Evolutionary conservation across 106 monocot genomes (phyloP), one percentile per base, ranked within the genome.

Genomic region (Dendrobium huoshanense): DNA sequence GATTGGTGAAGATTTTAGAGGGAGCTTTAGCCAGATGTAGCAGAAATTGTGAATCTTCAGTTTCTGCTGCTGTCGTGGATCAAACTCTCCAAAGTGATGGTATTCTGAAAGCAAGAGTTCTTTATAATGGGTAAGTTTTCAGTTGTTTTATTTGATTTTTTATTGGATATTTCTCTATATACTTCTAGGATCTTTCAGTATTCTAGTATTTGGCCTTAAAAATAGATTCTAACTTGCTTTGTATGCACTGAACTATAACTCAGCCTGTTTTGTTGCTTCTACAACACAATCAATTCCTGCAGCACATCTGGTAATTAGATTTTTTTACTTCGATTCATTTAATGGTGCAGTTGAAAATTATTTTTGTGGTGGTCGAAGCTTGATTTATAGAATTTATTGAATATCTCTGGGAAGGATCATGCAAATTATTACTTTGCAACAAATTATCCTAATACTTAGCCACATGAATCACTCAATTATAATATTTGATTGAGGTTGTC

Each of bases 61-160:
- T 89, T 42, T 77, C 87, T 81, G 85, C 77, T 25, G 78, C 89
- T 81, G 75, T 89, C 67, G 81, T 91, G 11, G 85, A 82, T 77
- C 80, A 74, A 77, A 41, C 85, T 78, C 78, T 91, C 33, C 85
- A 85, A 76, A 89, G 73, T 77, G 75, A 87, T 75, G 89, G 92
- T 22, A 87, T 92, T 54, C 51, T 58, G 70, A 80, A 77, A 59
- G 92, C 89, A 80, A 87, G 89, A 80, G 84, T 84, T 47, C 89
- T 89, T 61, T 92, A 92, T 61, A 89, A 86, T 43, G 48, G 86
- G 92, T 89, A 88, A 41, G 78, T 51, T 84, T 5, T 47, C 45
- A 64, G 33, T 64, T 80, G 64, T 13, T 59, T 67, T 68, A 64
- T 4, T 48, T 9, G 25, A 47, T 6, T n/a, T 7, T 75, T 47